Percentiles rank a stretch among this genome's conserved stretches.
These are phyloP conservation scores for Heritiera littoralis DNA, from an alignment of 345 rosid genomes.

Conservation along the genomic window DNA sequence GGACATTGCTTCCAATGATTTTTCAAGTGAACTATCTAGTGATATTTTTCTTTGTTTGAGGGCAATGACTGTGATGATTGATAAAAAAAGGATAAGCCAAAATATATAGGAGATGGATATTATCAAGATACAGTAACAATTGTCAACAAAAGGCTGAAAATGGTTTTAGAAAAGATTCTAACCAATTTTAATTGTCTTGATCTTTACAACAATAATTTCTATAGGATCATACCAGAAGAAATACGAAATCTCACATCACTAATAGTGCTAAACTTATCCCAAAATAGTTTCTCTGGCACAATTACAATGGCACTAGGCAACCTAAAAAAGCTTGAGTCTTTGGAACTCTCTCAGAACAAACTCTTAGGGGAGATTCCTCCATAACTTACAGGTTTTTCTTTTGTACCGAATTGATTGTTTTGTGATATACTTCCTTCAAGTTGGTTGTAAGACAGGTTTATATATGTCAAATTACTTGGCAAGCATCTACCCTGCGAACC, in stretches of 20 bases:
- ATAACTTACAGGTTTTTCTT: conserved; percentile 3
- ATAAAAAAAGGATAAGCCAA: not conserved
- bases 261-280: conserved; percentile 11
- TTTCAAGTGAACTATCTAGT: too few relatives aligned
- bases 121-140: not conserved
- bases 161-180: not conserved
- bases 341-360: conserved; percentile 30
- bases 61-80: too few relatives aligned
- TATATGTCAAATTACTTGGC: too few relatives aligned
- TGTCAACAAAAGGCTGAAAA: not conserved
- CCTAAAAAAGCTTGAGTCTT: not conserved
- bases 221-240: conserved; percentile 18
- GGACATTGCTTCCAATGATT: too few relatives aligned
- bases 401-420: too few relatives aligned
- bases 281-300: conserved; percentile 14
- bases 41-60: too few relatives aligned
- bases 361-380: conserved; percentile 26
- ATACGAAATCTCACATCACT: not conserved
- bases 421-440: too few relatives aligned
- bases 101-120: not conserved
- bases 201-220: conserved; percentile 25
- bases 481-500: too few relatives aligned
- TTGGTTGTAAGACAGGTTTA: too few relatives aligned
- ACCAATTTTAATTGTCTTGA: not conserved
- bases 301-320: not conserved